Percentiles rank a stretch among this genome's conserved stretches.
phyloP scores from a whole-genome alignment of 2,329 filamentous ascomycete species.

The Ophiostoma sp. region DNA sequence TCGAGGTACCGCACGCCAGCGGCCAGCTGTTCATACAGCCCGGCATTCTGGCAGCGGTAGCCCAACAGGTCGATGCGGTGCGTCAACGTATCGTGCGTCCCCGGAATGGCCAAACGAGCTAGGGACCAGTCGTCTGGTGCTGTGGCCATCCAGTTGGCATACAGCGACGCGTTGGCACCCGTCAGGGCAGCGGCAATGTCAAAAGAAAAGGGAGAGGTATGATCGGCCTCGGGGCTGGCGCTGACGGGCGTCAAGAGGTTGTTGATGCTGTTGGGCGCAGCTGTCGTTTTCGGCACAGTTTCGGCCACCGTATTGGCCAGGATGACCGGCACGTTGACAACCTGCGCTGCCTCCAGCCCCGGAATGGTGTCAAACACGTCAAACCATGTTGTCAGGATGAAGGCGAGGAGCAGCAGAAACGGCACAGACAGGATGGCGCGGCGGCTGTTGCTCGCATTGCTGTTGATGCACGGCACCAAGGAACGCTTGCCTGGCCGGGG shows the following conservation, averaged over 20 bases:
- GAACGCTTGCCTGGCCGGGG: background rate
- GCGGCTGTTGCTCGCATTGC: background rate
- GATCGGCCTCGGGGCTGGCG: constrained; percentile 7
- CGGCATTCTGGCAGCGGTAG: constrained; percentile 51
- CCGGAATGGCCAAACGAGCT: constrained; percentile 50
- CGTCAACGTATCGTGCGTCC: constrained; percentile 57
- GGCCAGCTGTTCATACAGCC: constrained; percentile 46
- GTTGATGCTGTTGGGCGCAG: background rate
- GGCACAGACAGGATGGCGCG: background rate
- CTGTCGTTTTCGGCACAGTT: background rate
- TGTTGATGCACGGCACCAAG: background rate
- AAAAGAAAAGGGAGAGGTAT: constrained; percentile 44
- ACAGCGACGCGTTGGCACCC: constrained; percentile 9
- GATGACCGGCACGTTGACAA: background rate
- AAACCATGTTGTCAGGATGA: constrained; percentile 17
- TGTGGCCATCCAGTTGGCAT: constrained; percentile 46
- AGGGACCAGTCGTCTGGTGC: constrained; percentile 46
- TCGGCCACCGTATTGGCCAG: background rate
- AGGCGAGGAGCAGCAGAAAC: background rate
- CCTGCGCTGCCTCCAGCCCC: background rate
- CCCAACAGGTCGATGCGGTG: constrained; percentile 40
- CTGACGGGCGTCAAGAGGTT: background rate
- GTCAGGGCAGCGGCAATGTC: constrained; percentile 38
- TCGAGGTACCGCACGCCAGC: constrained; percentile 53
- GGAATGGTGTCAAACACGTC: background rate